Evolutionary conservation across 345 rosid species (phyloP), one percentile per base, ranked within the genome.

Genomic region (Noccaea bulbosa): DNA sequence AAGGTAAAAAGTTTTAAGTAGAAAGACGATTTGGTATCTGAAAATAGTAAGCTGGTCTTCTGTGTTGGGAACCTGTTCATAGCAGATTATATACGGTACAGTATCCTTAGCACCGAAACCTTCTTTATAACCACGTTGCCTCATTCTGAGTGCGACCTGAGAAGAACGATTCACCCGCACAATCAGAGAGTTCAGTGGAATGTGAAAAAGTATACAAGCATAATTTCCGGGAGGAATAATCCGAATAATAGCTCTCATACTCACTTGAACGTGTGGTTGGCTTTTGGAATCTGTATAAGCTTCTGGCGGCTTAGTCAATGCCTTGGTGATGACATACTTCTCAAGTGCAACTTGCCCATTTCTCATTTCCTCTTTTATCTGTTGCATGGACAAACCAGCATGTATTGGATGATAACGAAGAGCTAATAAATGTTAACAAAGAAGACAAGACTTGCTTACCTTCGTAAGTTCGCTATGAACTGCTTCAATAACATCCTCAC

Each of bases 191-290:
- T 60, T 46, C 16, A 39, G 70, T 10, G 32, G 5, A 70, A 75
- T 62, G 8, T 33, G n/a, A 30, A 41, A 37, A 61, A 60, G 22
- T 60, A 12, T 3, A 5, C 14, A 14, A 47, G 38, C 39, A 65
- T 30, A 38, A 33, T 46, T 30, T 52, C 4, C 14, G 46, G 16
- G 56, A 76, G 17, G 22, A 58, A 68, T 37, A n/a, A 27, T 33
- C 65, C 11, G 16, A 70, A 57, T 6, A 7, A 63, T 49, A 53
- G 62, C 64, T 68, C 27, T 52, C 59, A 47, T 62, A 71, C 88
- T 86, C 78, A 94, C 99, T 68, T 85, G 86, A 81, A 89, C 99
- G 74, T 94, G 99, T 22, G 98, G 98, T 70, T 90, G 99, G 76
- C 87, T 91, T 83, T 83, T 91, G 73, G 92, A 88, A 85, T 94